Base-by-base conservation (phyloP, 441 rosid species). In the Eutrema salsugineum region DNA sequence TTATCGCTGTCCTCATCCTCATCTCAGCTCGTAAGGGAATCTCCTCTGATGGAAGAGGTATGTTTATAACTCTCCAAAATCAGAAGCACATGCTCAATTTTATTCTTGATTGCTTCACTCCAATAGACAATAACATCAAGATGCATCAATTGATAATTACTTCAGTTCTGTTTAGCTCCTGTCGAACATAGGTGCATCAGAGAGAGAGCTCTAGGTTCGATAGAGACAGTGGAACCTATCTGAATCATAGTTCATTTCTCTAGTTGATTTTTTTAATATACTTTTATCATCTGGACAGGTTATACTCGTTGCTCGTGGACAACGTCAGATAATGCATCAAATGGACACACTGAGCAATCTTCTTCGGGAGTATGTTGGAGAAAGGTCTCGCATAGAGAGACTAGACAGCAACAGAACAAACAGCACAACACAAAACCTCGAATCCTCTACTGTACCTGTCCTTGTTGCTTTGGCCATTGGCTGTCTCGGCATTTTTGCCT, bases 11-110 rank as follows among this genome's bases (percentile, higher is more conserved):
- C 99, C 66, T 78, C 93, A 27, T 95, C 99, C 53, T 70, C 97
- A 32, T 78, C 99, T 59, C 99, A 95, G 70, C 77, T 95, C 78
- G 86, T 86, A 42, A 83, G 88, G 78, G 99, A 95, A 71, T 76
- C 90, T 19, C 93, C 89, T 5, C 74, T 91, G 61, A 84, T 87
- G 92, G 99, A 91, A 67, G 99, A 95, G 98, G 99, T 92, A 90
- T 51, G 47, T 63, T 69, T 47, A 51, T 35, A 42, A n/a, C 72
- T 55, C 39, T 62, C 54, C 22, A 51, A 27, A 43, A 17, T 60
- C 69, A 49, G 24, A 70, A 70, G 63, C 38, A 60, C 35, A 14
- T 16, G n/a, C 40, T 24, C 33, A 36, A 28, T 46, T 39, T 36
- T 36, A 22, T 61, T 53, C 32, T 35, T 22, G 27, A 35, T 54